Conservation (phyloP, 768 basidiomycete genomes). For the Phlebiopsis gigantea region DNA sequence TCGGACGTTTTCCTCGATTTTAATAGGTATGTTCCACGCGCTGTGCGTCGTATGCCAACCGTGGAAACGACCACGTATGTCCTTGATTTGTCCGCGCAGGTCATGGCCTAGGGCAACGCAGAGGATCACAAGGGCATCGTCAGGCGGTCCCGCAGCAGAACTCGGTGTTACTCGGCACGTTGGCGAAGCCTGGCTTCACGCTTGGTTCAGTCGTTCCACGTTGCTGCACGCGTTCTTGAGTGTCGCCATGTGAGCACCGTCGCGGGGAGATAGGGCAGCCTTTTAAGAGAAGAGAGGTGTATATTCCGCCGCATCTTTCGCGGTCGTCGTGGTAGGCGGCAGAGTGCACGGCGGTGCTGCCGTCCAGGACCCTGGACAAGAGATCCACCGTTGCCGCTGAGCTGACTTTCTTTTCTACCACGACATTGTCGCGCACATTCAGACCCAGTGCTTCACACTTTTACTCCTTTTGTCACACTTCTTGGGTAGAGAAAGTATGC, state of each 20-base stretch:
- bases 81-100: constrained; percentile 9
- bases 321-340: not conserved
- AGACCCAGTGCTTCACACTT: not conserved
- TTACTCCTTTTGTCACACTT: not conserved
- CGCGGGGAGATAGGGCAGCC: not conserved
- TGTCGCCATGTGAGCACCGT: not conserved
- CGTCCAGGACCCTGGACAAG: too few species aligned
- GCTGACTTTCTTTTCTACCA: not conserved
- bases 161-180: not conserved
- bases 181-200: not conserved
- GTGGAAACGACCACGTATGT: constrained; percentile 6
- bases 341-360: not conserved
- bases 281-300: not conserved
- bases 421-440: not conserved
- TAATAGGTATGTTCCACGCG: not conserved
- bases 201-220: not conserved
- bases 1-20: not conserved
- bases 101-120: not conserved
- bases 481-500: constrained; percentile 9
- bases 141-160: constrained; percentile 1
- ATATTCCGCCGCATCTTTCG: not conserved
- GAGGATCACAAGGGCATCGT: constrained; percentile 8
- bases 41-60: not conserved
- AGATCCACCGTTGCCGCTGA: not conserved
- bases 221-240: not conserved